These are phyloP conservation scores for Coniosporium apollinis DNA, from an alignment of 495 filamentous ascomycete genomes.

Conservation along the genomic window DNA sequence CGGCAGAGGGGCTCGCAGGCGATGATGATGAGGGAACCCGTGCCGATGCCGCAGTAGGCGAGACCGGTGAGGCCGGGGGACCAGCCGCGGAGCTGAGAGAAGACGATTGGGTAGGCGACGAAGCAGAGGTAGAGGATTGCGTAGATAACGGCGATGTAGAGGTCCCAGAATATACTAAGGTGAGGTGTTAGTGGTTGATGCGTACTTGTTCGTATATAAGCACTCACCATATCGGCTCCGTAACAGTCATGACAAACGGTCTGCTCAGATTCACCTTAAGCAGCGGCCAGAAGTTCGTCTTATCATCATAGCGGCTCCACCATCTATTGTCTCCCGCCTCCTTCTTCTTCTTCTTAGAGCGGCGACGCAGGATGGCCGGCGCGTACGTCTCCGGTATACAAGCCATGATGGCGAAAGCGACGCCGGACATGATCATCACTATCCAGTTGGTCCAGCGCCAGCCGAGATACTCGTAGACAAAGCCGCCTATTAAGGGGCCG, in stretches of 20 bases:
- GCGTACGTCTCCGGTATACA: slow-evolving; percentile 62
- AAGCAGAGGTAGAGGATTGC: slow-evolving; percentile 73
- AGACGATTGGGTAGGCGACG: slow-evolving; percentile 71
- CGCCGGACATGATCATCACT: slow-evolving; percentile 48
- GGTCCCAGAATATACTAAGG: slow-evolving; percentile 62
- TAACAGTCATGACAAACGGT: slow-evolving; percentile 61
- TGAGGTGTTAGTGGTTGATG: neutral
- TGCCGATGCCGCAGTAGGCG: slow-evolving; percentile 63
- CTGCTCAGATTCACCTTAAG: slow-evolving; percentile 57
- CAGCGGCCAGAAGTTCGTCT: slow-evolving; percentile 32
- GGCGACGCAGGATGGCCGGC: slow-evolving; percentile 51
- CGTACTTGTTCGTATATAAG: too few species aligned
- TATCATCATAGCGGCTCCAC: slow-evolving; percentile 62
- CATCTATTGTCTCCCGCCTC: slow-evolving; percentile 58
- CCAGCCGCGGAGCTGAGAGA: slow-evolving; percentile 57
- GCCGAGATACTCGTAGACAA: slow-evolving; percentile 57
- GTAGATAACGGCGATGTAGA: slow-evolving; percentile 48
- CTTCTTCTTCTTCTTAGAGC: slow-evolving; percentile 51
- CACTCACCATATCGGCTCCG: slow-evolving; percentile 66
- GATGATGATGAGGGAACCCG: slow-evolving; percentile 54
- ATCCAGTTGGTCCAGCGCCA: slow-evolving; percentile 89
- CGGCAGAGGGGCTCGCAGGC: slow-evolving; percentile 52
- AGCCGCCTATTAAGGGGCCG: slow-evolving; percentile 56
- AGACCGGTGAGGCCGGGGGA: slow-evolving; percentile 54
- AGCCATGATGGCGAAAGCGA: slow-evolving; percentile 33